Base-by-base conservation (phyloP, 2,329 filamentous ascomycete genomes). In the Annulohypoxylon truncatum region DNA sequence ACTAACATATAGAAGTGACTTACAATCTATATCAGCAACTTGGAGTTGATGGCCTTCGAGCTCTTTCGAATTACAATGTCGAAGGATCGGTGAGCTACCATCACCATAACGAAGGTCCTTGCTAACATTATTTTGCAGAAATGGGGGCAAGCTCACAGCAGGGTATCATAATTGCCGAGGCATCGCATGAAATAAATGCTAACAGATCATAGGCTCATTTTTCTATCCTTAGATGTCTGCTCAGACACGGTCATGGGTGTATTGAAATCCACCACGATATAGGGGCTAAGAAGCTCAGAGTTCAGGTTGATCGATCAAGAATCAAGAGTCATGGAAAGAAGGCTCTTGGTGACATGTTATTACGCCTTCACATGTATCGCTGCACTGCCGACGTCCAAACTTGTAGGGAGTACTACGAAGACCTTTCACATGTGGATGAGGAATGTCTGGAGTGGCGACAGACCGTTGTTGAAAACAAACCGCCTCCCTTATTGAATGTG, bases 291-390 rank as follows among this genome's bases (percentile, higher is more conserved):
- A 82, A 82, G 61, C 78, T 89, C 1, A 82, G 79, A 0, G 84
- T 90, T 48, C 78, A 77, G 4, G 81, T 90, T n/a, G 85, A 89
- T 74, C 81, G 83, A n/a, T 78, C 75, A 61, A 87, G 87, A 75
- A 89, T 89, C 58, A 70, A 81, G 3, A 80, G 26, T 12, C 38
- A 86, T 35, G 88, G 87, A 0, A 84, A 88, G 12, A 82, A 83
- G 0, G 85, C 87, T 0, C 82, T 91, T 2, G 86, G 88, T 42
- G 77, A 79, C 6, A 88, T 89, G 77, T 80, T 90, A 26, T 80
- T 87, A 67, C 83, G 83, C 55, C 75, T 90, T 55, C 87, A 90
- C 67, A 82, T 90, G 47, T 90, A 83, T 75, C 88, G 89, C 70
- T 87, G 84, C 51, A 90, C 86, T 1, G 89, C 88, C 1, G 87